Evolutionary conservation across 2,329 filamentous ascomycete species (phyloP).

Genomic region (Exserohilum turcica): DNA sequence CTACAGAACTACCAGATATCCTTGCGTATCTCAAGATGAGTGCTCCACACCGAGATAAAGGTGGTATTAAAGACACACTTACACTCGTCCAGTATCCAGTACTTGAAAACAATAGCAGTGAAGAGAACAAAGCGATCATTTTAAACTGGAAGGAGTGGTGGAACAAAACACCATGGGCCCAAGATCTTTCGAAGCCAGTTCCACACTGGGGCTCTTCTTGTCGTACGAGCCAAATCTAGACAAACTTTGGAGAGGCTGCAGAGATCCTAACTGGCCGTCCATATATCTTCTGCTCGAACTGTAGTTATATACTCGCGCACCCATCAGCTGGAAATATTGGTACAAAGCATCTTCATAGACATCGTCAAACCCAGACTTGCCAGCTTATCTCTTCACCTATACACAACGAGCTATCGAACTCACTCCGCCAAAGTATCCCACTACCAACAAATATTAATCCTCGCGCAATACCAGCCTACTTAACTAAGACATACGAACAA

Average conservation of each 20-base stretch:
- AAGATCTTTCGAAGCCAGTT: not conserved
- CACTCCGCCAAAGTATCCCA: not conserved
- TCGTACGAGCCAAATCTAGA: slow-evolving; percentile 1
- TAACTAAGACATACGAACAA: not conserved
- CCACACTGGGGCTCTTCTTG: not conserved
- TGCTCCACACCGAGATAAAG: not conserved
- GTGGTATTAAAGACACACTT: not conserved
- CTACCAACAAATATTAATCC: not conserved
- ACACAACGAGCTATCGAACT: not conserved
- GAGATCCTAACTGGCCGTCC: not conserved
- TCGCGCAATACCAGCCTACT: slow-evolving; percentile 1
- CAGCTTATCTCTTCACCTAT: not conserved
- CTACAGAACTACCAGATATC: not conserved
- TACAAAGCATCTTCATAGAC: not conserved
- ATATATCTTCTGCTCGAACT: slow-evolving; percentile 6
- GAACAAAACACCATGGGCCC: not conserved
- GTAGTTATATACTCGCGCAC: not conserved
- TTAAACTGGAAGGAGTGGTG: not conserved
- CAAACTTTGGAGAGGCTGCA: not conserved
- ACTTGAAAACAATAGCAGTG: not conserved
- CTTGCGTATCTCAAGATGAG: not conserved
- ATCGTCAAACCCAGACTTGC: not conserved
- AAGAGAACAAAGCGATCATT: not conserved
- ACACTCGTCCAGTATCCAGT: not conserved
- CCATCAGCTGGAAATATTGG: not conserved